Evolutionary conservation across 805 yeast genomes (phyloP).

Genomic region (Clavispora santaluciae): DNA sequence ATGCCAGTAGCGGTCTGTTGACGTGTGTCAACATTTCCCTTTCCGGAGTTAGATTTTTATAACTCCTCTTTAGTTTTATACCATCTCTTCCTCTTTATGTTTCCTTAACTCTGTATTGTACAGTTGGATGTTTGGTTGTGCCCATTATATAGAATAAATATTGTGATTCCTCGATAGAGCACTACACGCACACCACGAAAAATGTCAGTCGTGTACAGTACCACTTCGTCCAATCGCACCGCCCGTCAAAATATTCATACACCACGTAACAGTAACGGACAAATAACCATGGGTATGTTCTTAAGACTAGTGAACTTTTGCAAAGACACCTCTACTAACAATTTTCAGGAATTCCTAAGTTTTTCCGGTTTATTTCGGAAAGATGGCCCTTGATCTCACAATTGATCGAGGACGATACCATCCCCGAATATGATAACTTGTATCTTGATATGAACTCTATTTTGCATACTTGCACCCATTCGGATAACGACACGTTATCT

Average conservation of each 20-base stretch:
- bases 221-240: constrained; percentile 1
- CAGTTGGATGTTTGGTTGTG: not conserved
- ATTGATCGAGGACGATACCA: constrained; percentile 69
- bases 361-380: constrained; percentile 93
- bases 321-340: not conserved
- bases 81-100: not conserved
- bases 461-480: constrained; percentile 88
- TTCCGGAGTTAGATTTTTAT: not conserved
- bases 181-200: not conserved
- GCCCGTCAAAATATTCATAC: not conserved
- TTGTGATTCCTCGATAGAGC: not conserved
- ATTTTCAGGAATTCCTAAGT: constrained; percentile 84
- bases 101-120: not conserved
- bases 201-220: constrained; percentile 2
- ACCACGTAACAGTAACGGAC: not conserved
- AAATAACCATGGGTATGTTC: constrained; percentile 8
- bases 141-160: not conserved
- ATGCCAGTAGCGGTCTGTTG: not conserved
- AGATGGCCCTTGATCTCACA: constrained; percentile 98
- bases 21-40: not conserved
- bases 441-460: constrained; percentile 98
- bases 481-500: constrained; percentile 55
- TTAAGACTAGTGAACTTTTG: not conserved
- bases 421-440: constrained; percentile 91
- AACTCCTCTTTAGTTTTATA: not conserved